These are phyloP conservation scores for Aspergillus sergii DNA, from an alignment of 2,329 filamentous ascomycete genomes.

Conservation along the genomic window DNA sequence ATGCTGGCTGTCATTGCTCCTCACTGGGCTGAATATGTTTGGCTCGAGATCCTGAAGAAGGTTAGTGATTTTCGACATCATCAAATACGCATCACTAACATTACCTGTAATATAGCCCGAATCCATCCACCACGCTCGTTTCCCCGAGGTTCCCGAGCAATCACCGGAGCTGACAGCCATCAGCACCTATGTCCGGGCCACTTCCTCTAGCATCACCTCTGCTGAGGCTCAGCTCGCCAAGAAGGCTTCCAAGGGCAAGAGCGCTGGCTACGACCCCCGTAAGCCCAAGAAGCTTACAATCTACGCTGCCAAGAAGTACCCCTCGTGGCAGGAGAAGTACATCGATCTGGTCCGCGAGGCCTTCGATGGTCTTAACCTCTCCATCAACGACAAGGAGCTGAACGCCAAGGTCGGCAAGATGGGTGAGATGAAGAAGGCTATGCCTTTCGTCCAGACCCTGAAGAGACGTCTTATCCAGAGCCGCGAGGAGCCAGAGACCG, in stretches of 20 bases:
- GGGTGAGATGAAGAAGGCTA: slow-evolving; percentile 86
- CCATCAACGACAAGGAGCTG: slow-evolving; percentile 77
- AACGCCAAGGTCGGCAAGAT: slow-evolving; percentile 78
- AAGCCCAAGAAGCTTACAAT: slow-evolving; percentile 90
- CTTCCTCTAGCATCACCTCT: slow-evolving; percentile 76
- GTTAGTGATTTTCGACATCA: slow-evolving; percentile 22
- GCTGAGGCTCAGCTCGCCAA: slow-evolving; percentile 76
- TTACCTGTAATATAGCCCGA: slow-evolving; percentile 48
- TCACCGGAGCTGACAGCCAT: slow-evolving; percentile 73
- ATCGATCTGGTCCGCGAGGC: slow-evolving; percentile 75
- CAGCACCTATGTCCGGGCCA: slow-evolving; percentile 77
- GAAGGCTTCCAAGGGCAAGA: slow-evolving; percentile 92
- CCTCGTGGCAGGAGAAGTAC: slow-evolving; percentile 89
- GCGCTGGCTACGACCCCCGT: slow-evolving; percentile 80
- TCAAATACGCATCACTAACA: neutral
- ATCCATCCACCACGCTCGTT: slow-evolving; percentile 78
- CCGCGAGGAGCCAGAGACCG: slow-evolving; percentile 66
- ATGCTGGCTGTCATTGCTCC: slow-evolving; percentile 83
- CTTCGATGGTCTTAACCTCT: slow-evolving; percentile 65
- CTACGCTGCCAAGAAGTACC: slow-evolving; percentile 77
- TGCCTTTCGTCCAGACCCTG: slow-evolving; percentile 89
- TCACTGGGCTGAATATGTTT: slow-evolving; percentile 93
- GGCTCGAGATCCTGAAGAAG: slow-evolving; percentile 85
- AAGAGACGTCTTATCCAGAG: slow-evolving; percentile 76
- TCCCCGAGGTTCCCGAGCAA: slow-evolving; percentile 68